phyloP scores from a whole-genome alignment of 1,139 yeast genomes.

The Geotrichum cucujoidarum region DNA sequence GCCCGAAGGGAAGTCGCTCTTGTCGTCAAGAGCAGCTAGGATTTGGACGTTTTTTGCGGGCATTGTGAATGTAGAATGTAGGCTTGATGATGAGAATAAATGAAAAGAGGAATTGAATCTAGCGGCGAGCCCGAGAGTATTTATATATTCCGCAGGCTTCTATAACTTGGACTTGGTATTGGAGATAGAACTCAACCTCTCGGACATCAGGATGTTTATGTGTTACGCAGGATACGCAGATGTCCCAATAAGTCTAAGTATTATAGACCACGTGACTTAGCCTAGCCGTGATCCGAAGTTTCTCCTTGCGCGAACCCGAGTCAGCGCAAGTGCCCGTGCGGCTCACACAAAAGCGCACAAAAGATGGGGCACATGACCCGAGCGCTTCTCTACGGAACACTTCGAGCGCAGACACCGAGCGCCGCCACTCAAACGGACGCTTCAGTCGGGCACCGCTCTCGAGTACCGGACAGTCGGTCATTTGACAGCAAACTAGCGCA shows the following conservation, averaged over 20 bases:
- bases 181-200: not conserved
- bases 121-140: not conserved
- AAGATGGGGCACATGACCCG: too few relatives aligned
- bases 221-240: not conserved
- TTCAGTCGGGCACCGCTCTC: too few relatives aligned
- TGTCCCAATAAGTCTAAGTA: not conserved
- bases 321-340: too few relatives aligned
- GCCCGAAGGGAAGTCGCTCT: conserved; percentile 17
- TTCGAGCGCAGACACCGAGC: too few relatives aligned
- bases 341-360: too few relatives aligned
- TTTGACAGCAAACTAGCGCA: too few relatives aligned
- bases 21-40: conserved; percentile 16
- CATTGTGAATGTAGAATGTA: conserved; percentile 1
- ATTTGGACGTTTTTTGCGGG: conserved; percentile 12
- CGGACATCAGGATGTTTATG: not conserved
- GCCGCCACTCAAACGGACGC: too few relatives aligned
- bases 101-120: not conserved
- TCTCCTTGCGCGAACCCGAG: too few relatives aligned
- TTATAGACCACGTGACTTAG: too few relatives aligned
- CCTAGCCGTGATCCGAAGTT: too few relatives aligned
- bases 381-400: too few relatives aligned
- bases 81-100: not conserved
- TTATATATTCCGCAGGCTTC: not conserved
- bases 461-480: too few relatives aligned
- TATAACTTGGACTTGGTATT: not conserved